Evolutionary conservation across 2,329 filamentous ascomycete genomes (phyloP), one percentile per base, ranked within the genome.

Genomic region (Madurella fahalii): DNA sequence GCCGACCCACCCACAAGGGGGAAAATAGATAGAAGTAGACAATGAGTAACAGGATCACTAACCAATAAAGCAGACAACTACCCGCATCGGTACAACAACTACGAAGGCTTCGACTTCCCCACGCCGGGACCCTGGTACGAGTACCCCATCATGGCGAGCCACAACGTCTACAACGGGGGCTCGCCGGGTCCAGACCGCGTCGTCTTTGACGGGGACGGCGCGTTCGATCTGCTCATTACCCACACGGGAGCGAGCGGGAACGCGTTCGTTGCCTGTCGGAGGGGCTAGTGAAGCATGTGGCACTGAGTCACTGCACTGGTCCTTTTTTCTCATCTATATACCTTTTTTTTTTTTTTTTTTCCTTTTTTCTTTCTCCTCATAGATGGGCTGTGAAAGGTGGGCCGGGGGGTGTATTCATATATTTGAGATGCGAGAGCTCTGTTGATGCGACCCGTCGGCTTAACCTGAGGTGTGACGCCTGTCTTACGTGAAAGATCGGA

Each of bases 201-300:
- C 50, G 70, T 87, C 32, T 83, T 87, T 68, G 84, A 83, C 64
- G 70, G 62, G 0, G 58, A 70, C n/a, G 77, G 82, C 40, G 56
- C 72, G 37, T 75, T 79, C 47, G 83, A 84, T 40, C 77, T 78
- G 30, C 69, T 81, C 32, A 85, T 87, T 61, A 88, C 84, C 1
- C 84, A 87, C 64, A 84, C 79, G 16, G 84, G 84, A 11, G 83
- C 83, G 13, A 80, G 76, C 58, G 81, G 80, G 4, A 80, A 86
- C 64, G 71, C 78, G 66, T 87, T 87, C 69, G 81, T 86, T 55
- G 75, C 70, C n/a, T 87, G 84, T 63, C 30, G 25, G 40, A 17
- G 20, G 39, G 39, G 44, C 13, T 53, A 53, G 34, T 11, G 2
- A 11, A 9, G 9, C 31, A 11, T 11, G 34, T 37, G 4, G 13